Base-by-base conservation (phyloP, 257 asterid species). In the Nicotiana undulata region DNA sequence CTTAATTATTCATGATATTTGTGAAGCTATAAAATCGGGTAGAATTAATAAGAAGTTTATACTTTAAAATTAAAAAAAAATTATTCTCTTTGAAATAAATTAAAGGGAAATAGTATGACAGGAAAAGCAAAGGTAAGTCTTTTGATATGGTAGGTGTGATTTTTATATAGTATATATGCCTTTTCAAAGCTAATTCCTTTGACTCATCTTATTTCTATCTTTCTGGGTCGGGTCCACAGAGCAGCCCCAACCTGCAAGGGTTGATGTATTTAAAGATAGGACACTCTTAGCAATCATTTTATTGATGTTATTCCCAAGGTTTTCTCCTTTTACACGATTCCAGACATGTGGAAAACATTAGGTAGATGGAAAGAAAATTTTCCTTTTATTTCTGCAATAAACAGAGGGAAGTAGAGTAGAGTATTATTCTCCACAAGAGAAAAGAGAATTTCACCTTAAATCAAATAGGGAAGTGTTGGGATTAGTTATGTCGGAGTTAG, bases 241-340 rank as follows among this genome's bases (percentile, higher is more conserved):
- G n/a, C n/a, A n/a, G n/a, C n/a, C n/a, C n/a, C n/a, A n/a, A n/a
- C n/a, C n/a, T n/a, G n/a, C n/a, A n/a, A n/a, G n/a, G n/a, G 24
- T 63, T 63, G 82, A 87, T 79, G 65, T 81, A n/a, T n/a, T n/a
- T n/a, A n/a, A n/a, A n/a, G n/a, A n/a, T n/a, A 76, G 67, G 85
- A 32, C 90, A 76, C 60, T 81, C 67, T 85, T 82, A 77, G 79
- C 82, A 82, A 58, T 77, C 81, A 86, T 10, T 86, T 55, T 61
- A 82, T 86, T 79, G 86, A 85, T 82, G 88, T 88, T 40, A 75
- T 82, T 80, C 85, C 83, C 81, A 85, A 26, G 16, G 85, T 68
- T 76, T 86, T 82, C 92, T 77, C 44, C 32, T 82, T n/a, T 49
- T 84, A 86, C 93, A 90, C 90, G 89, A 82, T 82, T 87, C 85